Base-by-base conservation (phyloP, 1,139 yeast genomes). In the Suhomyces panamericanus region DNA sequence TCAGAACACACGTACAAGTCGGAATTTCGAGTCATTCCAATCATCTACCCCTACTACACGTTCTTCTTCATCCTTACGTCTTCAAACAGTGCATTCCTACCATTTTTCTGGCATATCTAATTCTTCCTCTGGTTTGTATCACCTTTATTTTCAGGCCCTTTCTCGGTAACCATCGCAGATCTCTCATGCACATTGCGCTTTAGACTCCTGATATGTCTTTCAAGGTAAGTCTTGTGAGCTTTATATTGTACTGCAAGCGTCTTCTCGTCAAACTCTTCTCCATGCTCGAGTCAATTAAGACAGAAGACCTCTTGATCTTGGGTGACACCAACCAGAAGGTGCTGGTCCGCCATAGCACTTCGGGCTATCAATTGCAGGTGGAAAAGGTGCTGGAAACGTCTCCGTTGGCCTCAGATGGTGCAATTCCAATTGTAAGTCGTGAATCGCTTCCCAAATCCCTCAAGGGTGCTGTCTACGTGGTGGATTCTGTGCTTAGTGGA, bases 401-500 rank as follows among this genome's bases (percentile, higher is more conserved):
- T 9, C 29, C 36, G 1, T 34, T 34, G 17, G 17, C 35, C 2
- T 7, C 26, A 11, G 13, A 10, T 8, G 32, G 14, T 3, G 5
- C 26, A 6, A 27, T 30, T 10, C 40, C 40, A 11, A 11, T 24
- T 9, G 28, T 42, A 10, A 15, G 33, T 27, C 38, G 22, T 9
- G 14, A 29, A 2, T 17, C 28, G 10, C 29, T 46, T 17, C 44
- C 49, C 10, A 15, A 20, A 10, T 32, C 29, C 16, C 29, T 40
- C 22, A 39, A 36, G 29, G 39, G 39, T 7, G 49, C 48, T n/a
- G 54, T 54, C 3, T 46, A 46, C 20, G 49, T 54, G 16, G 56
- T 84, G 11, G 89, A 85, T 54, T 84, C 90, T 0, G 57, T 77
- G 2, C 60, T 62, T 10, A 81, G 89, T 0, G 89, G 89, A 0